Percentiles rank a stretch among this genome's conserved stretches.
phyloP scores from a whole-genome alignment of 2,329 filamentous ascomycete species.

The Aureobasidium sp. region DNA sequence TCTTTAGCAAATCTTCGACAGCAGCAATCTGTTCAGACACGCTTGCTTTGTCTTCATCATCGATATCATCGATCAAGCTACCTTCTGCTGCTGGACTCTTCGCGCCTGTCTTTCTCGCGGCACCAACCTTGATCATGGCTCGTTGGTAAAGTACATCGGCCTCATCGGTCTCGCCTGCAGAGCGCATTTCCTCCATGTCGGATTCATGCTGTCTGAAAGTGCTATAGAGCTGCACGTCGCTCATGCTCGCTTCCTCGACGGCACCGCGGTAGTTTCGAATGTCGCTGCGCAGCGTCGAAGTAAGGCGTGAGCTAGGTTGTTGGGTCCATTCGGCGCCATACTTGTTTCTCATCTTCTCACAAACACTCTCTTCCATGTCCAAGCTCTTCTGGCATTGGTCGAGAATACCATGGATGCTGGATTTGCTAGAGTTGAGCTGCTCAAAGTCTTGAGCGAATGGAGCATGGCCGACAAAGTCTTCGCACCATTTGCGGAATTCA shows the following conservation, averaged over 20 bases:
- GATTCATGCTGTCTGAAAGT: slow-evolving; percentile 79
- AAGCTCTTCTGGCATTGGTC: slow-evolving; percentile 80
- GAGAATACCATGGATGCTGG: slow-evolving; percentile 60
- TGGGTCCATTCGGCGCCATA: slow-evolving; percentile 96
- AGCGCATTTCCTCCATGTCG: slow-evolving; percentile 93
- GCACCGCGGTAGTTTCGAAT: slow-evolving; percentile 83
- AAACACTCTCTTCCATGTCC: slow-evolving; percentile 95
- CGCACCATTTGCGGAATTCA: slow-evolving; percentile 89
- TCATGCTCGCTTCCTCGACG: slow-evolving; percentile 78
- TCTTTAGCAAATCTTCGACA: slow-evolving; percentile 86
- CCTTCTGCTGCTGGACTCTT: slow-evolving; percentile 55
- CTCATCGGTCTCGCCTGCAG: slow-evolving; percentile 76
- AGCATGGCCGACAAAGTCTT: slow-evolving; percentile 80
- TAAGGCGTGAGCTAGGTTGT: slow-evolving; percentile 85
- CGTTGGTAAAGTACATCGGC: slow-evolving; percentile 82
- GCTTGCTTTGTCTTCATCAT: slow-evolving; percentile 71
- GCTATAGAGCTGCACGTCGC: slow-evolving; percentile 72
- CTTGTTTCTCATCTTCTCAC: slow-evolving; percentile 98
- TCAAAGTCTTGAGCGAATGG: slow-evolving; percentile 74
- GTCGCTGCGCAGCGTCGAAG: slow-evolving; percentile 77
- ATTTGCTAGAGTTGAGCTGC: slow-evolving; percentile 66
- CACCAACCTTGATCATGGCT: slow-evolving; percentile 70
- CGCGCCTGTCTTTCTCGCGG: slow-evolving; percentile 43
- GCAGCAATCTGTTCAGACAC: slow-evolving; percentile 82
- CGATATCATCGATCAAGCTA: slow-evolving; percentile 85